A percentile compares a stretch with the other conserved stretches of the same genome.
Evolutionary conservation across 306 rosid genomes (phyloP).

Genomic region (Fragaria iinumae): DNA sequence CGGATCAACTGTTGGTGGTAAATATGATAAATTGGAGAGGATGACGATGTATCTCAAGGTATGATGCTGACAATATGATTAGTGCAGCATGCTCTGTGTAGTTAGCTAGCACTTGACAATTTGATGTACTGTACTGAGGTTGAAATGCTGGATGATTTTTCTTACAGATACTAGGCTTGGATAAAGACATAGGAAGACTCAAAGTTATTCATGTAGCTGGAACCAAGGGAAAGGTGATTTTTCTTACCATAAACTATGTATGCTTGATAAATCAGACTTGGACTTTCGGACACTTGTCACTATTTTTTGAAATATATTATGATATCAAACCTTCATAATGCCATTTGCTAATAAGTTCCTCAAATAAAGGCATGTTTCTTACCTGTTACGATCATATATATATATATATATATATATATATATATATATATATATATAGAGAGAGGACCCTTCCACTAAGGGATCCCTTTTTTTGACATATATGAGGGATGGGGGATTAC

Average conservation of each 20-base stretch:
- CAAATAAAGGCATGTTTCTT: neutral
- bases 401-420: too few species aligned
- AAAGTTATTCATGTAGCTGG: constrained; percentile 83
- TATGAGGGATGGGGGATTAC: too few species aligned
- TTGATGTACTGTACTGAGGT: constrained; percentile 9
- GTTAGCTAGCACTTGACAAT: neutral
- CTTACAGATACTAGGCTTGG: constrained; percentile 62
- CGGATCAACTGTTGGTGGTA: constrained; percentile 32
- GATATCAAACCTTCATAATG: neutral
- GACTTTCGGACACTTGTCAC: neutral
- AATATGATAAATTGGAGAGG: constrained; percentile 37
- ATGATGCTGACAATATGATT: neutral
- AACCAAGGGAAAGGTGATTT: constrained; percentile 78
- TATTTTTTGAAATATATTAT: neutral
- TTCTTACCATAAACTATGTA: neutral
- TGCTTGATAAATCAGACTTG: constrained; percentile 15
- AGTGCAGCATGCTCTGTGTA: constrained; percentile 7
- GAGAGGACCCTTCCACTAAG: too few species aligned
- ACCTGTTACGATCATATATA: neutral
- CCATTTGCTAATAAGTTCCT: neutral
- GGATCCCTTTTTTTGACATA: too few species aligned
- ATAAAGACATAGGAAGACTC: constrained; percentile 50
- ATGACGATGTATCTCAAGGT: constrained; percentile 70
- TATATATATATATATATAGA: too few species aligned
- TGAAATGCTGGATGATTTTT: constrained; percentile 20